phyloP scores from a whole-genome alignment of 345 rosid genomes.

The Pugionium dolabratum region DNA sequence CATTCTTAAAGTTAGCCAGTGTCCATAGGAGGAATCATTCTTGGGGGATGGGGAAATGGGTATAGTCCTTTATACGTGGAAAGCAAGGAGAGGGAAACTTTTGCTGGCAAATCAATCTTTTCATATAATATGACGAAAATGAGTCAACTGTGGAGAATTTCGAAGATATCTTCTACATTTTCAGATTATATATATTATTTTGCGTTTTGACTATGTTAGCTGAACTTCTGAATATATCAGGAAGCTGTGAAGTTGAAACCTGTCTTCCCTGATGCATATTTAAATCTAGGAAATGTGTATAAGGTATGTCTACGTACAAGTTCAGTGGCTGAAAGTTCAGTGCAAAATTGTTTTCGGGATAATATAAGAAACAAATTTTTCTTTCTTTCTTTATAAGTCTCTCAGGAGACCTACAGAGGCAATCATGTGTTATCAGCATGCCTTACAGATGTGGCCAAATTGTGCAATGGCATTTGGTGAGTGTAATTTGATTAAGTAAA shows the following conservation, averaged over 20 bases:
- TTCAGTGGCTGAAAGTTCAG: slow-evolving; percentile 43
- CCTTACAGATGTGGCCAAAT: slow-evolving; percentile 80
- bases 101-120: not conserved
- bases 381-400: slow-evolving; percentile 64
- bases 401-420: slow-evolving; percentile 96
- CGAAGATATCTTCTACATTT: not conserved
- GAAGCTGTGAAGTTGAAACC: slow-evolving; percentile 96
- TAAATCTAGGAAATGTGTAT: slow-evolving; percentile 94
- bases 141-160: too few relatives aligned
- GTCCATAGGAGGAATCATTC: not conserved
- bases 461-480: slow-evolving; percentile 86
- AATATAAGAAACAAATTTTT: slow-evolving; percentile 44
- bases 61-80: too few relatives aligned
- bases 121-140: not conserved
- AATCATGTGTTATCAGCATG: slow-evolving; percentile 82
- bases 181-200: not conserved
- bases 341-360: slow-evolving; percentile 25
- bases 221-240: slow-evolving; percentile 46
- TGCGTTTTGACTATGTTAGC: slow-evolving; percentile 14
- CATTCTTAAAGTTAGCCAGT: not conserved
- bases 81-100: too few relatives aligned
- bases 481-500: slow-evolving; percentile 34
- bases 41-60: not conserved
- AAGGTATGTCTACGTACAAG: slow-evolving; percentile 66
- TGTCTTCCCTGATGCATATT: slow-evolving; percentile 87